Evolutionary conservation across 345 rosid genomes (phyloP), one percentile per base, ranked within the genome.

Genomic region (Acer yangbiense): DNA sequence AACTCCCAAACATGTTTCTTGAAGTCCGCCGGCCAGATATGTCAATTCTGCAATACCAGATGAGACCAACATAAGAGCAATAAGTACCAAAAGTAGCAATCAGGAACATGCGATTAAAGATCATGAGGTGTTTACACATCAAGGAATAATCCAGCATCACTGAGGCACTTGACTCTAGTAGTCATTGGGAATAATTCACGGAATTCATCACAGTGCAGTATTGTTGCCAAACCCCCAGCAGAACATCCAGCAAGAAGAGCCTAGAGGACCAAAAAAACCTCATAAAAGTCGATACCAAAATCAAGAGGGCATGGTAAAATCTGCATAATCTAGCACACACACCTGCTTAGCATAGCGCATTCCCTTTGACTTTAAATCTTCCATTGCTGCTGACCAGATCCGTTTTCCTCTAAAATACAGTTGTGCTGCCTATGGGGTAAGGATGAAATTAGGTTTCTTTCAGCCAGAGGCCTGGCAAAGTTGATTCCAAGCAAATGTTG

Each of bases 191-290:
- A 87, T 48, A 89, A 79, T 62, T 72, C 74, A 58, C 90, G 78
- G 68, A 87, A 87, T 68, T 84, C 87, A 41, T 89, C 92, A 16
- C 92, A 85, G 57, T 86, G 89, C 65, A 89, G 70, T 60, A 84
- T 87, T 27, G 92, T 70, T 60, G 90, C 90, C 41, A 89, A 65
- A 7, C 86, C 92, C 2, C 92, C 92, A 8, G 92, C 90, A 68
- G 87, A 83, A 80, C 92, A 89, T 68, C 92, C 90, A 20, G 89
- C 83, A n/a, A 89, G 90, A 84, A 89, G 89, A 76, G 88, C 92
- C 92, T 89, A 75, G 48, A 70, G 23, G 35, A 58, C 3, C 60
- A 20, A n/a, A 17, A 62, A 17, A 62, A 41, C 21, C 7, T 6
- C 18, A 46, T 18, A 25, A 54, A 68, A 32, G 44, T 48, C 43